phyloP scores from a whole-genome alignment of 352 stramenopile species.

The Phytophthora meadii region DNA sequence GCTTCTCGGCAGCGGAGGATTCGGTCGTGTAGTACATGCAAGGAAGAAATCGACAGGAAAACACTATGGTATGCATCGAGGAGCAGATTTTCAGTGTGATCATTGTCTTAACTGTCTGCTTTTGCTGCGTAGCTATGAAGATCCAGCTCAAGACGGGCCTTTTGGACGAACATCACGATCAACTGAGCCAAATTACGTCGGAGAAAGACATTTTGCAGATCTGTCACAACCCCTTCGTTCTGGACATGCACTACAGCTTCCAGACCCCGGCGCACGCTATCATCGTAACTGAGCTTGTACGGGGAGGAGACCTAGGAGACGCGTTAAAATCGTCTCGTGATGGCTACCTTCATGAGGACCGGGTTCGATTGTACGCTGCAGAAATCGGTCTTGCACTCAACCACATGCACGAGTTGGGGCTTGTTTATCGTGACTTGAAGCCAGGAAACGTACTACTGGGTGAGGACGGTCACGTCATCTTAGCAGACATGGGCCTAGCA shows the following conservation, averaged over 20 bases:
- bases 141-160: slow-evolving; percentile 92
- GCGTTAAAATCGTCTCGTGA: slow-evolving; percentile 74
- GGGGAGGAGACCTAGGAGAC: slow-evolving; percentile 79
- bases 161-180: slow-evolving; percentile 86
- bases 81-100: neutral
- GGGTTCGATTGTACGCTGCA: slow-evolving; percentile 81
- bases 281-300: slow-evolving; percentile 90
- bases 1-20: slow-evolving; percentile 90
- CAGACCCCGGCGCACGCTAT: slow-evolving; percentile 87
- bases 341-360: slow-evolving; percentile 77
- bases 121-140: slow-evolving; percentile 81
- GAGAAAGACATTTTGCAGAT: slow-evolving; percentile 91
- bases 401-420: slow-evolving; percentile 88
- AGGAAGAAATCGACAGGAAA: slow-evolving; percentile 91
- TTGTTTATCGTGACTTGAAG: slow-evolving; percentile 91
- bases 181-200: slow-evolving; percentile 86
- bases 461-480: slow-evolving; percentile 89
- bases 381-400: slow-evolving; percentile 88
- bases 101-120: slow-evolving; percentile 2
- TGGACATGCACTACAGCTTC: slow-evolving; percentile 93
- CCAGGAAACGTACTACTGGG: slow-evolving; percentile 90
- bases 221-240: slow-evolving; percentile 89
- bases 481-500: slow-evolving; percentile 90
- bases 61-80: slow-evolving; percentile 74
- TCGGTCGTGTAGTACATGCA: slow-evolving; percentile 90